A percentile compares a stretch with the other conserved stretches of the same genome.
These are phyloP conservation scores for Yamadazyma akitaensis DNA, from an alignment of 805 yeast species.

Conservation along the genomic window DNA sequence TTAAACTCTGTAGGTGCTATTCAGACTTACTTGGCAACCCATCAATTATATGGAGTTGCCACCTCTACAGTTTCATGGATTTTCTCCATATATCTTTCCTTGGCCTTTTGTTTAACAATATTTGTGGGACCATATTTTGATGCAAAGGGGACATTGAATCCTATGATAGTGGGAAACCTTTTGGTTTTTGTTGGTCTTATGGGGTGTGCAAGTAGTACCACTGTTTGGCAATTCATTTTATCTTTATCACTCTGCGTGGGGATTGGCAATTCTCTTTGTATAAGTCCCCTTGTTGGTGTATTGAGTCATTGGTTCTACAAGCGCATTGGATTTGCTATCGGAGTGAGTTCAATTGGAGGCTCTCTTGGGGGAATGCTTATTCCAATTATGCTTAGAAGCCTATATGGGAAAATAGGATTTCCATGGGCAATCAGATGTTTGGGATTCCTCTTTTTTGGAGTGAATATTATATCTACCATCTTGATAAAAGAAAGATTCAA, in stretches of 20 bases:
- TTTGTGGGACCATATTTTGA: constrained; percentile 63
- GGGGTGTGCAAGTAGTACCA: constrained; percentile 50
- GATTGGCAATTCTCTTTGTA: constrained; percentile 55
- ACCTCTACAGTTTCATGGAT: constrained; percentile 39
- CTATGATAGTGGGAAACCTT: constrained; percentile 43
- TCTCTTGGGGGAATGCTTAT: constrained; percentile 63
- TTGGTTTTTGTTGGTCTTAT: constrained; percentile 47
- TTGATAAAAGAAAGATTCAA: constrained; percentile 27
- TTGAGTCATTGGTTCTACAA: constrained; percentile 67
- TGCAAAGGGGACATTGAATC: constrained; percentile 51
- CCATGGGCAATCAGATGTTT: constrained; percentile 57
- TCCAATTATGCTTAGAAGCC: constrained; percentile 49
- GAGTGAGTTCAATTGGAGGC: constrained; percentile 64
- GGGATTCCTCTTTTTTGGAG: constrained; percentile 30
- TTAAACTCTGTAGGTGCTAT: constrained; percentile 38
- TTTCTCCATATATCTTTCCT: constrained; percentile 33
- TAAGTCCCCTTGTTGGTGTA: constrained; percentile 60
- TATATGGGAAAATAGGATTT: constrained; percentile 50
- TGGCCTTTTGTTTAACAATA: constrained; percentile 26
- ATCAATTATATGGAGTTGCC: constrained; percentile 28
- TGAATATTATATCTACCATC: constrained; percentile 21
- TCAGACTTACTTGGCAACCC: constrained; percentile 35
- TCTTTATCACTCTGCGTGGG: constrained; percentile 47
- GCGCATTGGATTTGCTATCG: constrained; percentile 46
- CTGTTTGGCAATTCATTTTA: constrained; percentile 58